These are phyloP conservation scores for Albatrellus ellisii DNA, from an alignment of 768 basidiomycete species.

Conservation along the genomic window DNA sequence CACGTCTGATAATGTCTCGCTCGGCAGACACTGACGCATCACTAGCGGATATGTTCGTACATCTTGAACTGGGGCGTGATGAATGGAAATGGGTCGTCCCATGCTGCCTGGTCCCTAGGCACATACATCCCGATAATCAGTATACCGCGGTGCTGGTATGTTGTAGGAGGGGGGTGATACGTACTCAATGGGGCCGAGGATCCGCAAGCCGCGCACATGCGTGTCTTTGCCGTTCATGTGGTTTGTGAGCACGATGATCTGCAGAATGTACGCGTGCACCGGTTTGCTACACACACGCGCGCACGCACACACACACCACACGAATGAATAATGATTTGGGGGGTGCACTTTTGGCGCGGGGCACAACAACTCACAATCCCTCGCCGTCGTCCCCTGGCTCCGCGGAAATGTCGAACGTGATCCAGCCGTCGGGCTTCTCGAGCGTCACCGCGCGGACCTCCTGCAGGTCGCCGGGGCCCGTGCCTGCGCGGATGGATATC, in stretches of 20 bases:
- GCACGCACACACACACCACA: no score
- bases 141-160: not conserved
- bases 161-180: conserved; percentile 17
- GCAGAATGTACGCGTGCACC: conserved; percentile 79
- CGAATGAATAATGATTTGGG: no score
- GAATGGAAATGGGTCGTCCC: conserved; percentile 15
- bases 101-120: conserved; percentile 21
- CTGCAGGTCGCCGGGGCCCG: conserved; percentile 82
- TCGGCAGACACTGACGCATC: no score
- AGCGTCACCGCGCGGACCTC: conserved; percentile 79
- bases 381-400: conserved; percentile 72
- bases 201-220: conserved; percentile 80
- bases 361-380: conserved; percentile 45
- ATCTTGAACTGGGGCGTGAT: conserved; percentile 12
- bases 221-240: conserved; percentile 99
- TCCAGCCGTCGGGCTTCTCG: conserved; percentile 91
- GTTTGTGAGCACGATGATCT: conserved; percentile 83
- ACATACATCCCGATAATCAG: not conserved
- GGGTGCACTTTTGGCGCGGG: no score
- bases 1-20: no score
- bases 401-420: conserved; percentile 72
- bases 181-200: conserved; percentile 81
- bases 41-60: conserved; percentile 14
- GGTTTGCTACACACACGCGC: conserved; percentile 57
- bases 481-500: conserved; percentile 84